Percentiles rank a stretch among this genome's conserved stretches.
These are phyloP conservation scores for Cutaneotrichosporon cavernicola DNA, from an alignment of 1,284 basidiomycete genomes.

Conservation along the genomic window DNA sequence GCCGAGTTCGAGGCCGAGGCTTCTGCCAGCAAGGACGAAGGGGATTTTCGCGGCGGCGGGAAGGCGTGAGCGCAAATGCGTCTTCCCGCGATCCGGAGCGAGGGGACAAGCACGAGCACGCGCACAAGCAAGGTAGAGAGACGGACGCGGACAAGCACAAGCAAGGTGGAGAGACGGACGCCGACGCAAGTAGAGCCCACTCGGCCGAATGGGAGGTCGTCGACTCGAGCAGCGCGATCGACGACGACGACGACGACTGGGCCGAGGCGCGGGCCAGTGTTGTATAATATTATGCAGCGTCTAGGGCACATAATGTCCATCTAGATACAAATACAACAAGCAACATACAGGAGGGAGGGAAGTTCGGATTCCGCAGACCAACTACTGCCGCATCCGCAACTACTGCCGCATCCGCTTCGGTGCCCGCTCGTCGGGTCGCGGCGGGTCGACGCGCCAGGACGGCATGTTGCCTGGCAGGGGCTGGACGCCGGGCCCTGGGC, in stretches of 20 bases:
- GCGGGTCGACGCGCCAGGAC: constrained; percentile 9
- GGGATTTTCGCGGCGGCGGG: constrained; percentile 44
- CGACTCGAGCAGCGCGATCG: constrained; percentile 11
- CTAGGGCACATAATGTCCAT: background rate
- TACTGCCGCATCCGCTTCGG: constrained; percentile 8
- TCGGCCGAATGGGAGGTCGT: constrained; percentile 23
- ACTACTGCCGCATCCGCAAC: constrained; percentile 4
- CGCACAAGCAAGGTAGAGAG: background rate
- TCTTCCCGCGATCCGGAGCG: constrained; percentile 15
- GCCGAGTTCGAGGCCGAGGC: constrained; percentile 59
- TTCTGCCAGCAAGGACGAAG: constrained; percentile 13
- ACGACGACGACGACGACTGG: constrained; percentile 25
- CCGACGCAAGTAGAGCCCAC: background rate
- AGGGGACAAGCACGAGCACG: background rate
- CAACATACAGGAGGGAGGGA: background rate
- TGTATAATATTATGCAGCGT: constrained; percentile 11
- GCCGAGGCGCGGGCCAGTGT: constrained; percentile 21
- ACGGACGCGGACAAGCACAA: background rate
- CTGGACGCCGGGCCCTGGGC: background rate
- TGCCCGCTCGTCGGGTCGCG: constrained; percentile 1
- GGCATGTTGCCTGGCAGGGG: constrained; percentile 3
- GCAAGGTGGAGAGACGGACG: background rate
- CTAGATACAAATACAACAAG: constrained; percentile 3
- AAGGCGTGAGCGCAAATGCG: constrained; percentile 23
- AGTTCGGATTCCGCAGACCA: background rate